Evolutionary conservation across 2,329 filamentous ascomycete genomes (phyloP), one percentile per base, ranked within the genome.

Genomic region (Phaeosphaeriaceae sp.): DNA sequence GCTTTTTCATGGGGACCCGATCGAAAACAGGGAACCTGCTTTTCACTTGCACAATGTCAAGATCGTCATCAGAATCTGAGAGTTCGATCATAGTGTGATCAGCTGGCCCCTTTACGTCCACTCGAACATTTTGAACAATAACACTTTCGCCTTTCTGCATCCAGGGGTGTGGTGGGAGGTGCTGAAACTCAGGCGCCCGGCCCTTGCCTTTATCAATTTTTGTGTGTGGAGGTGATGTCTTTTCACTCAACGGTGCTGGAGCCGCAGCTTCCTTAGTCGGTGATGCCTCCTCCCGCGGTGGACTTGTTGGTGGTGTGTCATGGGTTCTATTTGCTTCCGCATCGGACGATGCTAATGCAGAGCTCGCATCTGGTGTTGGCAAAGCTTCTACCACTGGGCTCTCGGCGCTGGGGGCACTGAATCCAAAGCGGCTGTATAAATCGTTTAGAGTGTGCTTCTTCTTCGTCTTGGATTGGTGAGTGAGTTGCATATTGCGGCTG

Each of bases 401-500:
- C 11, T 58, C 50, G 3, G 56, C 54, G 4, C 58, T 52, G 8
- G 60, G 51, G 15, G 76, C 75, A 63, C 81, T 83, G 64, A 87
- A 92, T 67, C 92, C 92, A 77, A 97, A 96, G 18, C 84, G 84
- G 44, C 90, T 87, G 65, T 97, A 89, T 1, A 99, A 79, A 50
- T 89, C 89, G 30, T 86, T 84, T 61, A 92, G 94, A 6, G 87
- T 86, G 57, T 96, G 89, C 76, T 91, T 96, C 79, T 94, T 97
- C 74, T 89, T 92, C 1, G 91, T 77, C 75, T 87, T 90, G 18
- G 90, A 89, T 68, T 96, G 87, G 72, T 97, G 92, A 1, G 89
- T 85, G 40, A 99, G 82, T 72, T 97, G 93, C 84, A 96, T 89
- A 67, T 89, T 95, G 58, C 94, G 84, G 60, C 85, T 87, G 76